These are phyloP conservation scores for Tylopilus felleus DNA, from an alignment of 768 basidiomycete species.

Conservation along the genomic window DNA sequence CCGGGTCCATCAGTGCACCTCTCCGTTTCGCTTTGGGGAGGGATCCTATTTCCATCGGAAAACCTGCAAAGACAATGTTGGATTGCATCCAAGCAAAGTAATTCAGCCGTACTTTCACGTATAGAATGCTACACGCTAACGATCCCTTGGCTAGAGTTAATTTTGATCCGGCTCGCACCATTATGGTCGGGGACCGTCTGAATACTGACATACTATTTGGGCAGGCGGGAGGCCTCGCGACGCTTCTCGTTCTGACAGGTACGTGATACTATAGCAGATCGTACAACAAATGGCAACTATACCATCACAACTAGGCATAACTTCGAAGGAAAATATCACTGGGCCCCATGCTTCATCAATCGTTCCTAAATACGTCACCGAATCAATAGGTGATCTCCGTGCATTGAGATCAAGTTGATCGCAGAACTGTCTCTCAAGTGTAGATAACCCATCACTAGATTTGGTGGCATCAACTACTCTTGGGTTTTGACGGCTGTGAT, in stretches of 20 bases:
- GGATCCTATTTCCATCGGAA: constrained; percentile 80
- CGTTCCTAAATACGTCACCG: constrained; percentile 78
- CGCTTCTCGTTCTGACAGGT: constrained; percentile 93
- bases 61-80: constrained; percentile 88
- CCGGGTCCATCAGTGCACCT: constrained; percentile 81
- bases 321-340: constrained; percentile 67
- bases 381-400: constrained; percentile 79
- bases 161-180: constrained; percentile 80
- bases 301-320: constrained; percentile 55
- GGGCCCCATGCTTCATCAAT: constrained; percentile 67
- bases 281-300: background rate
- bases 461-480: constrained; percentile 22
- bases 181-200: constrained; percentile 96
- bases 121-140: constrained; percentile 8
- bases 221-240: constrained; percentile 77
- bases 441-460: too few species aligned
- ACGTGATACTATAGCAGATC: constrained; percentile 15
- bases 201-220: constrained; percentile 97
- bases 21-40: constrained; percentile 67
- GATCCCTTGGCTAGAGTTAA: constrained; percentile 52
- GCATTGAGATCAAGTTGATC: constrained; percentile 15
- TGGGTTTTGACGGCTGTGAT: constrained; percentile 21
- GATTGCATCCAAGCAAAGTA: constrained; percentile 86
- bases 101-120: constrained; percentile 11
- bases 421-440: constrained; percentile 8